These are phyloP conservation scores for Trichophyton schoenleinii DNA, from an alignment of 2,329 filamentous ascomycete species.

Conservation along the genomic window DNA sequence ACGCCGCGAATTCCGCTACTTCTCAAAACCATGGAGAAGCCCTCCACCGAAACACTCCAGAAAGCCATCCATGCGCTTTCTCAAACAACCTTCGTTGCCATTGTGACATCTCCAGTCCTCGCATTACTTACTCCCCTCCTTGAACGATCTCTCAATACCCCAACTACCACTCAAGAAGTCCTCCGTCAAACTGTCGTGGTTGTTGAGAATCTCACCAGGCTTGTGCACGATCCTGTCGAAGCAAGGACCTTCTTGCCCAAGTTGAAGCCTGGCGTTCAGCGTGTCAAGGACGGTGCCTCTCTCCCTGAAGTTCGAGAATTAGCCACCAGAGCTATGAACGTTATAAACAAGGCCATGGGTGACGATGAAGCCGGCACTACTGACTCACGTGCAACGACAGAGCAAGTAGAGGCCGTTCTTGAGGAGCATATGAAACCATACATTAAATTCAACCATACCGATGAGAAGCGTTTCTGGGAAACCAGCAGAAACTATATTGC, in stretches of 20 bases:
- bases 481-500: constrained; percentile 61
- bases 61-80: constrained; percentile 95
- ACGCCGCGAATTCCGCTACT: constrained; percentile 81
- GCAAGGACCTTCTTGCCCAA: constrained; percentile 91
- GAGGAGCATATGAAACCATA: constrained; percentile 63
- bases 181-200: constrained; percentile 92
- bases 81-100: constrained; percentile 94
- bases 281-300: constrained; percentile 74
- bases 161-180: constrained; percentile 82
- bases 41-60: constrained; percentile 73
- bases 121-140: constrained; percentile 89
- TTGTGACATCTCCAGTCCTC: constrained; percentile 89
- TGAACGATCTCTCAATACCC: constrained; percentile 85
- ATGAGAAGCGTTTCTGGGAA: constrained; percentile 51
- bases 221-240: constrained; percentile 91
- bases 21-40: constrained; percentile 89
- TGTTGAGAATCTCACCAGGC: constrained; percentile 93
- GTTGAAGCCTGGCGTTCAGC: constrained; percentile 83
- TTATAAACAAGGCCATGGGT: constrained; percentile 89
- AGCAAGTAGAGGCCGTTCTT: constrained; percentile 59
- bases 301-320: constrained; percentile 90
- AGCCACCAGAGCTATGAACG: constrained; percentile 64
- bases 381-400: constrained; percentile 50
- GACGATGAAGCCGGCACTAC: constrained; percentile 49
- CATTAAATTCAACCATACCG: constrained; percentile 50